Percentiles rank a stretch among this genome's conserved stretches.
These are phyloP conservation scores for Colletotrichum orchidophilum DNA, from an alignment of 2,329 filamentous ascomycete genomes.

Conservation along the genomic window DNA sequence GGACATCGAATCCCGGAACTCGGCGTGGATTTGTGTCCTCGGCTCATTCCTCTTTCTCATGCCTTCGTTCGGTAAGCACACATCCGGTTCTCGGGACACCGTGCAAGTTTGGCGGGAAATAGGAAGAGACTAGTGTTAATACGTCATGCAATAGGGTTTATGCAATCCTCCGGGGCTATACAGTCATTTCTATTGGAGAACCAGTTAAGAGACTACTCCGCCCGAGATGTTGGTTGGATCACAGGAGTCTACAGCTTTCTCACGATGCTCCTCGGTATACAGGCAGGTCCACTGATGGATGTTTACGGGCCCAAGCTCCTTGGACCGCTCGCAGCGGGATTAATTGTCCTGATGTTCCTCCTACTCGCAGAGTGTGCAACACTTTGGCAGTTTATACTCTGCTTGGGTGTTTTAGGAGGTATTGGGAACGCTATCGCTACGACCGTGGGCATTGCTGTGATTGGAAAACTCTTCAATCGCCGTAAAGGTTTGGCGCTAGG, in stretches of 20 bases:
- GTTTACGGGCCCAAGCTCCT: slow-evolving; percentile 53
- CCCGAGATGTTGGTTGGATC: slow-evolving; percentile 59
- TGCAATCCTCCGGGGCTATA: slow-evolving; percentile 55
- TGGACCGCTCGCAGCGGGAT: slow-evolving; percentile 45
- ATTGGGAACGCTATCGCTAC: slow-evolving; percentile 50
- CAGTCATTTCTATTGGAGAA: slow-evolving; percentile 56
- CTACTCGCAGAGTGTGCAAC: slow-evolving; percentile 54
- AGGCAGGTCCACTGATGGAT: slow-evolving; percentile 59
- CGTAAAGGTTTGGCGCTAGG: slow-evolving; percentile 33
- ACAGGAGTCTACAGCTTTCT: slow-evolving; percentile 55
- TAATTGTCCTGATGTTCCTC: slow-evolving; percentile 51
- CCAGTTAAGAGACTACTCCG: slow-evolving; percentile 51
- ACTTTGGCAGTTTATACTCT: slow-evolving; percentile 60
- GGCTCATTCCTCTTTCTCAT: slow-evolving; percentile 5
- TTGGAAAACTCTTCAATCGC: slow-evolving; percentile 42
- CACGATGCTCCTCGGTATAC: slow-evolving; percentile 54
- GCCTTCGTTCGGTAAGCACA: slow-evolving; percentile 20
- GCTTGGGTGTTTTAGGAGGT: slow-evolving; percentile 52
- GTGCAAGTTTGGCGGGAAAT: not conserved
- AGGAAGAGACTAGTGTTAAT: not conserved
- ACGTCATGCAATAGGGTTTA: slow-evolving; percentile 47
- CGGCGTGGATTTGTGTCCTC: slow-evolving; percentile 10
- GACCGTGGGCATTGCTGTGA: slow-evolving; percentile 44
- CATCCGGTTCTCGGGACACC: not conserved
- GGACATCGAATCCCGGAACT: not conserved